Conservation (phyloP, 1,284 basidiomycete species). For the Tremellales sp. region DNA sequence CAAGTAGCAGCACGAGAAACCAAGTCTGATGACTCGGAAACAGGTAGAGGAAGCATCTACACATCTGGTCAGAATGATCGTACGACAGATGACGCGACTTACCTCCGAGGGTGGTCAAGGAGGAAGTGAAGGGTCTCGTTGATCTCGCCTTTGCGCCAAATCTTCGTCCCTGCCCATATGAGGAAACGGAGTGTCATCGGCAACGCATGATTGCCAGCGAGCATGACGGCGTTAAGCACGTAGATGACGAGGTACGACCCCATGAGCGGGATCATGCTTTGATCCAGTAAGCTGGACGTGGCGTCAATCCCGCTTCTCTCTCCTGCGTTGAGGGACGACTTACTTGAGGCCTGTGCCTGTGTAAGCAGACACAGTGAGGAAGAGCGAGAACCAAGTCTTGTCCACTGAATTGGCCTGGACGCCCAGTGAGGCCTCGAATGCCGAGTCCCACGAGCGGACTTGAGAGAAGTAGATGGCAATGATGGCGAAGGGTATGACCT, state of each 20-base stretch:
- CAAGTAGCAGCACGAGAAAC: constrained; percentile 27
- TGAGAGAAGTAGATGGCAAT: constrained; percentile 31
- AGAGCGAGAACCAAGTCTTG: constrained; percentile 34
- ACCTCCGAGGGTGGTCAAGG: constrained; percentile 35
- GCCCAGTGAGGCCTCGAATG: constrained; percentile 13
- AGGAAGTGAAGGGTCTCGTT: constrained; percentile 37
- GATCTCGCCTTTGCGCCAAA: constrained; percentile 19
- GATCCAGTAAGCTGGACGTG: constrained; percentile 23
- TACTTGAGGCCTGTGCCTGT: constrained; percentile 30
- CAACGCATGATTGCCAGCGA: constrained; percentile 37
- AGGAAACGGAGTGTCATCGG: constrained; percentile 30
- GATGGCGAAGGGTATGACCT: constrained; percentile 32
- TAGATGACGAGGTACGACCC: constrained; percentile 31
- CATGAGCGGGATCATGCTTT: constrained; percentile 27
- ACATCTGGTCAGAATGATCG: background rate
- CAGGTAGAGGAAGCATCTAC: constrained; percentile 38
- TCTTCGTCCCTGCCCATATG: constrained; percentile 34
- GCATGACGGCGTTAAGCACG: constrained; percentile 22
- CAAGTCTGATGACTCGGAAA: constrained; percentile 41
- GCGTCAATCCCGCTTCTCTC: background rate
- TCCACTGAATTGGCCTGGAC: constrained; percentile 22
- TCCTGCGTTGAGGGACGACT: constrained; percentile 2
- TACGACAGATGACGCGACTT: constrained; percentile 5
- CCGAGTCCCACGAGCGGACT: constrained; percentile 17
- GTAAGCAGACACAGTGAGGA: constrained; percentile 21